phyloP scores from a whole-genome alignment of 306 rosid species.

The Senna tora region DNA sequence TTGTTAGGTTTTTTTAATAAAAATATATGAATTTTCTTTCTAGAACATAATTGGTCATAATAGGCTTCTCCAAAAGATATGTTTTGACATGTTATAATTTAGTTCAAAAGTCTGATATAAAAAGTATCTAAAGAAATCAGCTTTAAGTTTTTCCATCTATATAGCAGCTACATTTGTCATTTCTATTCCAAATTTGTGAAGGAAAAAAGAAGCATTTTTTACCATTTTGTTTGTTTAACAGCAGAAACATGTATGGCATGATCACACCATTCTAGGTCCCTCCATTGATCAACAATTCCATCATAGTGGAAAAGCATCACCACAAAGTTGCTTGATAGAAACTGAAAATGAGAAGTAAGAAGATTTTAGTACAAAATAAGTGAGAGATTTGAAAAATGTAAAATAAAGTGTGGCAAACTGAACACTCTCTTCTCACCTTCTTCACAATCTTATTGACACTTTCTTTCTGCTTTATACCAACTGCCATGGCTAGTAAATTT shows the following conservation, averaged over 20 bases:
- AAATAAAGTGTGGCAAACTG: neutral
- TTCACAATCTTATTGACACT: slow-evolving; percentile 34
- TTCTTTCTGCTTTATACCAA: slow-evolving; percentile 41
- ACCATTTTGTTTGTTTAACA: slow-evolving; percentile 38
- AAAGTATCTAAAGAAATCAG: too few relatives aligned
- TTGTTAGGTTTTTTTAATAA: too few relatives aligned
- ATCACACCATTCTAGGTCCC: slow-evolving; percentile 28
- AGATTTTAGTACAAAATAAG: neutral
- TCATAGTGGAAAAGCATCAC: slow-evolving; percentile 42
- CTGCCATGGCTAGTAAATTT: slow-evolving; percentile 39
- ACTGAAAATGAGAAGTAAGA: neutral
- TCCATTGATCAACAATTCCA: slow-evolving; percentile 38
- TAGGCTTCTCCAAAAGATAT: too few relatives aligned
- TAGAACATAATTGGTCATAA: too few relatives aligned
- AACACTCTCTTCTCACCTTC: slow-evolving; percentile 25
- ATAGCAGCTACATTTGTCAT: neutral
- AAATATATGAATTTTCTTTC: too few relatives aligned
- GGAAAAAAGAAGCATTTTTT: neutral
- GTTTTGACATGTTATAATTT: too few relatives aligned
- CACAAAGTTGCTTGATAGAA: slow-evolving; percentile 20
- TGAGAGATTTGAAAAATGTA: neutral
- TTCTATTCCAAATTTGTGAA: neutral
- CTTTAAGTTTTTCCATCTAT: neutral
- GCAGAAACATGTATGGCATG: slow-evolving; percentile 41
- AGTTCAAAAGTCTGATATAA: too few relatives aligned